Evolutionary conservation across 176 grass and related monocot genomes (phyloP), one percentile per base, ranked within the genome.

Genomic region (Eragrostis nindensis): DNA sequence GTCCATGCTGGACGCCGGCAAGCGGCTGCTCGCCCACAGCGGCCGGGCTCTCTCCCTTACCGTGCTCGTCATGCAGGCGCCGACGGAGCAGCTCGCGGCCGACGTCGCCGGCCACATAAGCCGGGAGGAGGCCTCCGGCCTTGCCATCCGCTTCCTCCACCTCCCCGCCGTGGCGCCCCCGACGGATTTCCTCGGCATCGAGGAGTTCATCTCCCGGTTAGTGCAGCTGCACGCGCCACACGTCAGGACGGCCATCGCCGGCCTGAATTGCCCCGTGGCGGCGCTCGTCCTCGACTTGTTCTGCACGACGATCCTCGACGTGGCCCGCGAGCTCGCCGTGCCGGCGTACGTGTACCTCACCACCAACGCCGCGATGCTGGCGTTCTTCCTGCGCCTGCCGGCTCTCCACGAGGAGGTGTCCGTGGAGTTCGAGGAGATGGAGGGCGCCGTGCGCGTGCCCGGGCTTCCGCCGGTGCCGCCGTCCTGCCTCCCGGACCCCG

Each of bases 251-350:
- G 74, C 81, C 45, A n/a, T 88, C 26, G 42, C 44, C 17, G 36
- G 19, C 3, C 53, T 78, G 19, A 0, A 21, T 11, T 67, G 27
- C 38, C 66, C 80, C 6, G 73, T 38, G n/a, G 49, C 74, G 41
- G 79, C 27, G 22, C 42, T 91, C 29, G 74, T 91, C 6, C 1
- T 91, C 6, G 89, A 91, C 68, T 78, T 91, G 43, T 91, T 91
- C 39, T 42, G 72, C 47, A 91, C 84, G 1, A 21, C 84, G 19
- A 8, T 82, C 5, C 14, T 91, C 27, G 84, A 87, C 66, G 89
- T 91, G 26, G 43, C 74, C 15, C 66, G 66, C 52, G 84, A 87
- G 62, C 69, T 91, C 63, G 71, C 59, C 19, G 44, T 91, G 52
- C 84, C 84, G 26, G 25, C 80, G 19, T 87, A 91, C 47, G 24